A percentile compares a stretch with the other conserved stretches of the same genome.
Conservation (phyloP, 495 filamentous ascomycete genomes). For the Chaetomidium leptoderma region DNA sequence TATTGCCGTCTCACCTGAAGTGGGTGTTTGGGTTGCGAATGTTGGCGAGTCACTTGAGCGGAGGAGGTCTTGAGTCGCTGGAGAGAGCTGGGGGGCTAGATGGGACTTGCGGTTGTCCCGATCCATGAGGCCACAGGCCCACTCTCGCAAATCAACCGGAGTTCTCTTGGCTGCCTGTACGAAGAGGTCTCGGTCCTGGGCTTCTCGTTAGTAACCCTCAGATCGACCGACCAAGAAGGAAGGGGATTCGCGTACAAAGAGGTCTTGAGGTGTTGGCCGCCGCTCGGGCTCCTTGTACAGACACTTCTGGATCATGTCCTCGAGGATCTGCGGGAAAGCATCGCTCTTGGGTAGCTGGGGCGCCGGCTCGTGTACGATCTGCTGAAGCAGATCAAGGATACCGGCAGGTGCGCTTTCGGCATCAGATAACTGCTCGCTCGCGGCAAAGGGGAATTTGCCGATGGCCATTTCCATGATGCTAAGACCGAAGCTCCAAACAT, state of each 20-base stretch:
- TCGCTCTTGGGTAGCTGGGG: conserved; percentile 93
- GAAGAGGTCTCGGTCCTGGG: conserved; percentile 81
- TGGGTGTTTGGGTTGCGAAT: conserved; percentile 47
- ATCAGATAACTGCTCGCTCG: conserved; percentile 61
- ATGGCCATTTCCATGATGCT: conserved; percentile 95
- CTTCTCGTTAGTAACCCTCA: conserved; percentile 19
- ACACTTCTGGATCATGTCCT: conserved; percentile 96
- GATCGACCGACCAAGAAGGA: not conserved
- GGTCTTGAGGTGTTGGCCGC: conserved; percentile 85
- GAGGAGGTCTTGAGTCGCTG: conserved; percentile 53
- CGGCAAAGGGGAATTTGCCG: conserved; percentile 89
- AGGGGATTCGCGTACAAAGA: conserved; percentile 52
- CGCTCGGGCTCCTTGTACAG: conserved; percentile 80
- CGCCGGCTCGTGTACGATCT: conserved; percentile 94
- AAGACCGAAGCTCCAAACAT: conserved; percentile 98
- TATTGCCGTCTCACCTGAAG: conserved; percentile 64
- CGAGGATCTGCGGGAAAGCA: conserved; percentile 88
- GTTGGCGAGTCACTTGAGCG: conserved; percentile 51
- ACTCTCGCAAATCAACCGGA: conserved; percentile 81
- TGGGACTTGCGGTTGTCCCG: conserved; percentile 89
- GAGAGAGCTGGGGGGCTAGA: conserved; percentile 63
- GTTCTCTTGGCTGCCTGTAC: conserved; percentile 93
- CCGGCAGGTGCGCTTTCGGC: conserved; percentile 77
- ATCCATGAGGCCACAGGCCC: conserved; percentile 88
- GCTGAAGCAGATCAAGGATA: conserved; percentile 92